Conservation (phyloP, 1,284 basidiomycete genomes). For the Ustilago xerochloae region DNA sequence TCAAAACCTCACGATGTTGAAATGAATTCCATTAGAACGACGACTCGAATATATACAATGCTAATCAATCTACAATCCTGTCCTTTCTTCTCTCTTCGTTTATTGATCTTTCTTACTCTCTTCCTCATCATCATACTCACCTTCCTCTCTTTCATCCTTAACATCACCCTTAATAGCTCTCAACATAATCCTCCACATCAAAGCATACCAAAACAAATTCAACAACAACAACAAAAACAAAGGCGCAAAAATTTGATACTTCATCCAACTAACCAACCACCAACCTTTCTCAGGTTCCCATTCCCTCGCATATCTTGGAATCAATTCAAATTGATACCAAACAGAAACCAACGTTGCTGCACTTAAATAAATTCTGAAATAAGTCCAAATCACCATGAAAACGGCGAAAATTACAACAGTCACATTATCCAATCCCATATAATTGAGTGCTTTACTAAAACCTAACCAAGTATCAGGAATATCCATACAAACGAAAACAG, state of each 20-base stretch:
- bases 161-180: constrained; percentile 53
- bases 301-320: constrained; percentile 71
- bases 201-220: constrained; percentile 65
- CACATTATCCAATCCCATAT: constrained; percentile 57
- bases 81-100: not conserved
- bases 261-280: constrained; percentile 67
- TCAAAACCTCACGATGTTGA: not conserved
- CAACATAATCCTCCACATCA: constrained; percentile 65
- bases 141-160: constrained; percentile 61
- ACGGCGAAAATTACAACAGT: constrained; percentile 54
- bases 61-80: not conserved
- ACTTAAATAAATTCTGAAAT: constrained; percentile 95
- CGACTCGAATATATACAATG: not conserved
- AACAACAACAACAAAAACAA: constrained; percentile 64
- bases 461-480: constrained; percentile 85
- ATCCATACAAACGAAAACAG: constrained; percentile 96
- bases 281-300: constrained; percentile 62
- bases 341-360: constrained; percentile 87
- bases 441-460: constrained; percentile 68
- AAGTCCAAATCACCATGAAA: constrained; percentile 70
- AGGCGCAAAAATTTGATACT: constrained; percentile 64
- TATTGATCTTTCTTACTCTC: constrained; percentile 47
- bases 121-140: constrained; percentile 61
- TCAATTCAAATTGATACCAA: constrained; percentile 80
- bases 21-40: not conserved